Base-by-base conservation (phyloP, 2,329 filamentous ascomycete genomes). In the Penicillium hordei region DNA sequence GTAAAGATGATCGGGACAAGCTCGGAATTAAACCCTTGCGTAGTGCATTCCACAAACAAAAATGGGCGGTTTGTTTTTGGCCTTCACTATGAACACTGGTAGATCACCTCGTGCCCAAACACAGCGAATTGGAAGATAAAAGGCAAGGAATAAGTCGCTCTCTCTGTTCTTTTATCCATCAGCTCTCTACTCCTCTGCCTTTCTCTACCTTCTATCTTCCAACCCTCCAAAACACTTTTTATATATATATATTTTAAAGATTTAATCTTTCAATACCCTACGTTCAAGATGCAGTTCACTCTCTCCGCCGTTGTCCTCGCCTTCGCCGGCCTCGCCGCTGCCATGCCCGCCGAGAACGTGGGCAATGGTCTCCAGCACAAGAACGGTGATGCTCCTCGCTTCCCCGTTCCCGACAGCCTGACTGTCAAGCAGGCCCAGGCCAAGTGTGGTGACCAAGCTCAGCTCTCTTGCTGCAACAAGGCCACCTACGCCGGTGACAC, bases 381-480 rank as follows among this genome's bases (percentile, higher is more conserved):
- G 45, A 4, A 51, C 25, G 33, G 15, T 1, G 33, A 8, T 2
- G 7, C 25, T 31, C 46, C 42, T 15, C 54, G 54, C 40, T 57
- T 57, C 54, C 15, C 43, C 15, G 69, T 74, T 12, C 67, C 65
- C 48, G 52, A 65, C 23, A 56, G 63, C 42, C 50, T 74, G 50
- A 73, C 70, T 46, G 63, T 74, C 57, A 53, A 73, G 66, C 63
- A 75, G 68, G 72, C 70, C 39, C 66, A 70, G 67, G 60, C 68
- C 60, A 73, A 73, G 67, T 75, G 72, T 54, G 72, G 72, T 71
- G 61, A 72, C 63, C 60, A 74, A 63, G 70, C 72, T 55, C 68
- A 73, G 65, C 67, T 75, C 23, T 72, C 70, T 56, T 75, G 72
- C 72, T 74, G 72, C 67, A 75, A 77, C 70, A 69, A 73, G 64